Evolutionary conservation across 73 alveolate genomes (phyloP), one percentile per base, ranked within the genome.

Genomic region (Paramecium biaurelia): DNA sequence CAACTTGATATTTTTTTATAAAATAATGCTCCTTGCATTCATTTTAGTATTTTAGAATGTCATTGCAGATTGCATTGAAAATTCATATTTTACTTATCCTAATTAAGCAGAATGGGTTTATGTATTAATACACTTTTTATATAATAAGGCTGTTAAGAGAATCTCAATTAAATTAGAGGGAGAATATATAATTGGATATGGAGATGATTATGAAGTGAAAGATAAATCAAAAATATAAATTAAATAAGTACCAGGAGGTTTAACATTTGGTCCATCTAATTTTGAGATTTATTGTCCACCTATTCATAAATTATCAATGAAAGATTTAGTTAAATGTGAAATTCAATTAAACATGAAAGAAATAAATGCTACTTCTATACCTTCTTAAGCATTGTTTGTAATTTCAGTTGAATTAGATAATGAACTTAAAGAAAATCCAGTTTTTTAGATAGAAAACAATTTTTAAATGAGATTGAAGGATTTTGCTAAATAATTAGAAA

Each of bases 211-310:
- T 72, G 58, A 34, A 34, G 58, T 72, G 2, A 72, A 42, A 72
- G 86, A 72, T 72, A 72, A 72, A 34, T 35, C 86, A 35, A 72
- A 72, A 34, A 72, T 72, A 14, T 42, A 72, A 72, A 38, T 72
- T 0, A 72, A 32, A 72, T 72, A 72, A 72, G 86, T 35, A 12
- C 86, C 86, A 72, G 38, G 45, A 72, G 86, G 58, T 34, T 34
- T 72, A 35, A 35, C 86, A 12, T 72, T 35, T 72, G 58, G 58
- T 15, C 59, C 58, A 5, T 72, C 86, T 9, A 72, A 32, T 35
- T 35, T 72, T 72, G 86, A 72, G 21, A 38, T 72, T 0, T 72
- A 72, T 72, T 72, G 86, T 34, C 86, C 86, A 28, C 20, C 86
- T 14, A 14, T 32, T 35, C 86, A 72, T 20, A 37, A 28, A 15